Conservation (phyloP, 495 filamentous ascomycete genomes). For the Talaromyces liani region DNA sequence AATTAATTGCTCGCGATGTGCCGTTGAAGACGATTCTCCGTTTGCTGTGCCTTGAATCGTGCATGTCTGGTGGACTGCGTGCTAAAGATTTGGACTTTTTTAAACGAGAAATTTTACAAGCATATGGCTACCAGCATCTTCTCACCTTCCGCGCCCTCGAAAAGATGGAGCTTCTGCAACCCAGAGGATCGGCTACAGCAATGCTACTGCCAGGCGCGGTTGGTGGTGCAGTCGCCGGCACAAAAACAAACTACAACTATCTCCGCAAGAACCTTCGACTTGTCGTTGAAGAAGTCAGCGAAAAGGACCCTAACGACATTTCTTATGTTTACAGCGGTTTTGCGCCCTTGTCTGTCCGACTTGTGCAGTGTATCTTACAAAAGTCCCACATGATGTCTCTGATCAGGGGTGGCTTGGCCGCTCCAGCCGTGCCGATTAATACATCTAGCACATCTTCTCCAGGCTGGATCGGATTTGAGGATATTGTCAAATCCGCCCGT, state of each 20-base stretch:
- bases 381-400: conserved; percentile 74
- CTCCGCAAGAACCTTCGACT: conserved; percentile 78
- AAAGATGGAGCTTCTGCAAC: conserved; percentile 76
- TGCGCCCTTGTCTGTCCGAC: conserved; percentile 83
- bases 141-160: conserved; percentile 85
- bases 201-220: conserved; percentile 57
- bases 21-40: conserved; percentile 74
- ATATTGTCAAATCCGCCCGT: conserved; percentile 73
- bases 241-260: conserved; percentile 85
- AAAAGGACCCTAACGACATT: conserved; percentile 92
- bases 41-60: conserved; percentile 83
- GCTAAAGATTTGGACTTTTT: conserved; percentile 82
- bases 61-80: conserved; percentile 80
- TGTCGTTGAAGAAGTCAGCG: conserved; percentile 94
- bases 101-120: conserved; percentile 79
- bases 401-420: conserved; percentile 43
- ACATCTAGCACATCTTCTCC: conserved; percentile 54
- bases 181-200: conserved; percentile 59
- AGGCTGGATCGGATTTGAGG: conserved; percentile 88
- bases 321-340: conserved; percentile 97
- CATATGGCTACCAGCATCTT: conserved; percentile 90
- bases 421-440: conserved; percentile 37
- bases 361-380: conserved; percentile 92
- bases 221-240: conserved; percentile 45
- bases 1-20: conserved; percentile 80